A percentile compares a stretch with the other conserved stretches of the same genome.
Conservation (phyloP, 495 filamentous ascomycete species). For the Podospora pseudocomata region DNA sequence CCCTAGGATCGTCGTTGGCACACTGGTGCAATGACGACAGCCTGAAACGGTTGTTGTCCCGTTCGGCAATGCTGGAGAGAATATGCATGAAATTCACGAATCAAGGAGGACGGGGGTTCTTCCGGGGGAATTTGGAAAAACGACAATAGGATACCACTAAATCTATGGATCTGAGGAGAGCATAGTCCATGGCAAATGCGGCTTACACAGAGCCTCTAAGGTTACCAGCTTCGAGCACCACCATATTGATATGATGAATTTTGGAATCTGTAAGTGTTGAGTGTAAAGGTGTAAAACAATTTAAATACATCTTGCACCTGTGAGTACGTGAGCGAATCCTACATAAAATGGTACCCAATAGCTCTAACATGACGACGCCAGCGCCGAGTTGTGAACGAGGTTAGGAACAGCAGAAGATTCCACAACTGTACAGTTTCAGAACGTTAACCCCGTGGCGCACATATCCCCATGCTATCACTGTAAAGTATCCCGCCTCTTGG, state of each 20-base stretch:
- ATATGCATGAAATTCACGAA: not conserved
- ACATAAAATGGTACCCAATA: too few relatives aligned
- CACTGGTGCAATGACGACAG: conserved; percentile 2
- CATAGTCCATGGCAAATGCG: too few relatives aligned
- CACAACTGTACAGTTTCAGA: not conserved
- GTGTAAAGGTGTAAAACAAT: too few relatives aligned
- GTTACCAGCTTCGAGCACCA: too few relatives aligned
- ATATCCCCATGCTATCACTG: too few relatives aligned
- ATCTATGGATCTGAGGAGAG: too few relatives aligned
- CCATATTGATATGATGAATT: too few relatives aligned
- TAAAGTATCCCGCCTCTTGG: too few relatives aligned
- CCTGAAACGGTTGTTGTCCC: conserved; percentile 17
- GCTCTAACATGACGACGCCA: not conserved
- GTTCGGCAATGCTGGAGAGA: conserved; percentile 8
- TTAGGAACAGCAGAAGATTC: not conserved
- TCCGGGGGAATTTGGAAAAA: not conserved
- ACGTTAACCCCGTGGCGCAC: not conserved
- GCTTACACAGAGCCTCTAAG: too few relatives aligned
- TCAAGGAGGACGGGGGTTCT: not conserved
- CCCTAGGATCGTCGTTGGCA: conserved; percentile 14
- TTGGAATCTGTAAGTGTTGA: too few relatives aligned
- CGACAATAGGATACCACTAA: not conserved
- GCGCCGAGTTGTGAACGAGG: not conserved
- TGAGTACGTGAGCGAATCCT: too few relatives aligned
- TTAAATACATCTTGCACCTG: too few relatives aligned